phyloP scores from a whole-genome alignment of 2,329 filamentous ascomycete genomes.

The Talaromyces rugulosus region DNA sequence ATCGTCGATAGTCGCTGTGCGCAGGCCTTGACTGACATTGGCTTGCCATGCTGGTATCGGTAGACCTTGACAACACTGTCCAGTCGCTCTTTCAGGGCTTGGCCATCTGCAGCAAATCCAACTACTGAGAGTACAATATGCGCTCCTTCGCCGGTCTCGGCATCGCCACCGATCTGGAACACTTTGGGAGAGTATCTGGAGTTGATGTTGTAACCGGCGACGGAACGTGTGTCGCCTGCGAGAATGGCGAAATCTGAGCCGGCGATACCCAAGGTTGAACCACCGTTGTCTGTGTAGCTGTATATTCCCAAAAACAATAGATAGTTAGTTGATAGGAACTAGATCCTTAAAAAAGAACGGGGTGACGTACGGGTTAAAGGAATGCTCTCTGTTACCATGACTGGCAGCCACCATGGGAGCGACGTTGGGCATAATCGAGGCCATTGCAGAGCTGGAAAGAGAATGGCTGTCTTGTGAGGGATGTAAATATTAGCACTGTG shows the following conservation, averaged over 20 bases:
- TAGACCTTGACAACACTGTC: constrained; percentile 98
- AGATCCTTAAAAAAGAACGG: neutral
- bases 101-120: constrained; percentile 91
- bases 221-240: constrained; percentile 93
- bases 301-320: neutral
- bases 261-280: constrained; percentile 90
- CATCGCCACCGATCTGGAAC: constrained; percentile 93
- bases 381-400: constrained; percentile 60
- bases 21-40: constrained; percentile 90
- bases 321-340: neutral
- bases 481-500: neutral
- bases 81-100: constrained; percentile 87
- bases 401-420: constrained; percentile 51
- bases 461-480: neutral
- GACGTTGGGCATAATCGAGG: constrained; percentile 48
- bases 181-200: constrained; percentile 92
- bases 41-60: constrained; percentile 95
- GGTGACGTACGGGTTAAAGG: constrained; percentile 79
- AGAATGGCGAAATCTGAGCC: constrained; percentile 94
- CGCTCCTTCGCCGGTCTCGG: constrained; percentile 76
- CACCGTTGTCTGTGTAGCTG: constrained; percentile 92
- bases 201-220: constrained; percentile 98
- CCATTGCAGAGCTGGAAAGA: constrained; percentile 39
- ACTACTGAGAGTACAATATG: constrained; percentile 89
- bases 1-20: constrained; percentile 93